Evolutionary conservation across 192 early-diverging fungal species (phyloP).

Genomic region (Piromyces finnis): DNA sequence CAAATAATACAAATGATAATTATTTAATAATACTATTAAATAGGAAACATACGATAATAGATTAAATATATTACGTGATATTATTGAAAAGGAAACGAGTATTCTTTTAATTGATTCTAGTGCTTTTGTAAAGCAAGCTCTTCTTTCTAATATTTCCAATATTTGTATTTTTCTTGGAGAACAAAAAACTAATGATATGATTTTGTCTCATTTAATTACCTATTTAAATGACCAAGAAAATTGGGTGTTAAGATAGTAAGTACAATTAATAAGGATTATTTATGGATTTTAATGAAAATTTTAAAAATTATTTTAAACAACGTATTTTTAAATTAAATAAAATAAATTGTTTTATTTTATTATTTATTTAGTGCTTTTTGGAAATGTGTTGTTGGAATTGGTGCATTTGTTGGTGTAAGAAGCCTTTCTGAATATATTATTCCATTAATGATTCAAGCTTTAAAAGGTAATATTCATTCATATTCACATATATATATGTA

Average conservation of each 20-base stretch:
- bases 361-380: conserved; percentile 90
- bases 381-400: conserved; percentile 79
- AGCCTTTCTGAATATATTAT: conserved; percentile 85
- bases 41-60: conserved; percentile 55
- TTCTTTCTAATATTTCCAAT: conserved; percentile 62
- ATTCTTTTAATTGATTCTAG: conserved; percentile 63
- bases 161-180: conserved; percentile 71
- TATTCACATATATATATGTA: too few relatives aligned
- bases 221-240: conserved; percentile 83
- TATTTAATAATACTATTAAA: too few relatives aligned
- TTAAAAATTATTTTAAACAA: too few relatives aligned
- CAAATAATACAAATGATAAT: too few relatives aligned
- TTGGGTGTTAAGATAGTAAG: conserved; percentile 73
- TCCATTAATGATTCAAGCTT: conserved; percentile 72
- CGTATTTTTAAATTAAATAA: too few relatives aligned
- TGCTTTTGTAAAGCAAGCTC: conserved; percentile 63
- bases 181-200: conserved; percentile 59
- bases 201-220: conserved; percentile 86
- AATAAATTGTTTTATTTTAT: too few relatives aligned
- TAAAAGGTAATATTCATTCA: too few relatives aligned
- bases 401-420: conserved; percentile 65
- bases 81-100: conserved; percentile 65
- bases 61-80: conserved; percentile 52
- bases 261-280: too few relatives aligned
- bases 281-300: too few relatives aligned